Evolutionary conservation across 139 green algal genomes (phyloP).

Genomic region (Coccomyxa sp.): DNA sequence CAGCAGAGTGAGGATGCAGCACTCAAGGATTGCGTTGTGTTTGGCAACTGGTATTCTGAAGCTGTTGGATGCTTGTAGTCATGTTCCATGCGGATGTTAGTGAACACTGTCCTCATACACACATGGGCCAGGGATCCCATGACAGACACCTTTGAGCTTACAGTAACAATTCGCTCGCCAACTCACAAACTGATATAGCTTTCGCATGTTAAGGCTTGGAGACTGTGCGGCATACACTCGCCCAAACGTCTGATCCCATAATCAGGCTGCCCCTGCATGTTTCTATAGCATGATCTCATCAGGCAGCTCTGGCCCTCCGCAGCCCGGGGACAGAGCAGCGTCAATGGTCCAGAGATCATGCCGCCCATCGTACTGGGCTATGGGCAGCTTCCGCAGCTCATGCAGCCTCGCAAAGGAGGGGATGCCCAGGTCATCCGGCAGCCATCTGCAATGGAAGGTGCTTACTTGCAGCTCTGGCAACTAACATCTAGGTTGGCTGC

Average conservation of each 20-base stretch:
- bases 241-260: neutral
- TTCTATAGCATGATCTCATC: slow-evolving; percentile 53
- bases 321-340: slow-evolving; percentile 33
- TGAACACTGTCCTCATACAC: neutral
- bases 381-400: slow-evolving; percentile 28
- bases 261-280: neutral
- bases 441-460: slow-evolving; percentile 27
- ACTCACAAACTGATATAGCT: neutral
- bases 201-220: neutral
- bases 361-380: slow-evolving; percentile 31
- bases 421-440: slow-evolving; percentile 31
- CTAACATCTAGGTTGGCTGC: too few relatives aligned
- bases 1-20: too few relatives aligned
- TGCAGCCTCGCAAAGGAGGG: slow-evolving; percentile 30
- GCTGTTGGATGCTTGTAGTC: too few relatives aligned
- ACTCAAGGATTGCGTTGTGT: too few relatives aligned
- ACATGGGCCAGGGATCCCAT: neutral
- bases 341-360: slow-evolving; percentile 46
- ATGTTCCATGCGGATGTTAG: too few relatives aligned
- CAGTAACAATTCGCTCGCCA: neutral
- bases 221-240: neutral
- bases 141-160: neutral
- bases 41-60: too few relatives aligned
- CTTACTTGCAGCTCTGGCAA: neutral
- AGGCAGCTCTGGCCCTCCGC: slow-evolving; percentile 38